A percentile compares a stretch with the other conserved stretches of the same genome.
These are phyloP conservation scores for Poteriospumella lacustris DNA, from an alignment of 108 stramenopile genomes.

Conservation along the genomic window DNA sequence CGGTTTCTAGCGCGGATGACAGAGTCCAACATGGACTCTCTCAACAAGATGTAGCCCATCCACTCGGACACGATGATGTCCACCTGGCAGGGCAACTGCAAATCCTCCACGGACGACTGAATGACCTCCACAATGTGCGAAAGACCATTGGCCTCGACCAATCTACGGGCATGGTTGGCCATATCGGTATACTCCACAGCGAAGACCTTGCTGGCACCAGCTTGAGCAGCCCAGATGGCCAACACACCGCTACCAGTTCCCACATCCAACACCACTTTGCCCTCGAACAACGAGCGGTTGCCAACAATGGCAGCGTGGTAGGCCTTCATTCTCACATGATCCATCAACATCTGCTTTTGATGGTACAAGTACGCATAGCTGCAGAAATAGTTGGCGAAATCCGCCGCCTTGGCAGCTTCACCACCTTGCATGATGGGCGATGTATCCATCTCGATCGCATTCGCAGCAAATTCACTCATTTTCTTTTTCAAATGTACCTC, in stretches of 20 bases:
- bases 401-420: constrained; percentile 54
- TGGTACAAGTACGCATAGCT: constrained; percentile 92
- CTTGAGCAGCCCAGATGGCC: constrained; percentile 91
- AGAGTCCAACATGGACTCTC: constrained; percentile 93
- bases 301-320: constrained; percentile 92
- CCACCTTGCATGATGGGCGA: constrained; percentile 29
- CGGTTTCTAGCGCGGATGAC: constrained; percentile 78
- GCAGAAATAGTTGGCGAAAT: constrained; percentile 91
- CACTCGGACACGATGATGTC: constrained; percentile 96
- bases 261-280: constrained; percentile 96
- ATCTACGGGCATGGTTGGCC: constrained; percentile 82
- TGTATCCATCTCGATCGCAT: neutral
- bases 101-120: constrained; percentile 60
- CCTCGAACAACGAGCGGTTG: constrained; percentile 79
- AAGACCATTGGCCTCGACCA: constrained; percentile 82
- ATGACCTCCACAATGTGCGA: constrained; percentile 89
- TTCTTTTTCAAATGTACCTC: too few species aligned
- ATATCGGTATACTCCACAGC: constrained; percentile 91
- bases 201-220: constrained; percentile 80
- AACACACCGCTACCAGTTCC: constrained; percentile 95
- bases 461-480: neutral
- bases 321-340: constrained; percentile 94
- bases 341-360: constrained; percentile 97
- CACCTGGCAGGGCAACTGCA: constrained; percentile 62
- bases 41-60: constrained; percentile 97